Evolutionary conservation across 805 yeast genomes (phyloP).

Genomic region (Maudiozyma saulgeensis): DNA sequence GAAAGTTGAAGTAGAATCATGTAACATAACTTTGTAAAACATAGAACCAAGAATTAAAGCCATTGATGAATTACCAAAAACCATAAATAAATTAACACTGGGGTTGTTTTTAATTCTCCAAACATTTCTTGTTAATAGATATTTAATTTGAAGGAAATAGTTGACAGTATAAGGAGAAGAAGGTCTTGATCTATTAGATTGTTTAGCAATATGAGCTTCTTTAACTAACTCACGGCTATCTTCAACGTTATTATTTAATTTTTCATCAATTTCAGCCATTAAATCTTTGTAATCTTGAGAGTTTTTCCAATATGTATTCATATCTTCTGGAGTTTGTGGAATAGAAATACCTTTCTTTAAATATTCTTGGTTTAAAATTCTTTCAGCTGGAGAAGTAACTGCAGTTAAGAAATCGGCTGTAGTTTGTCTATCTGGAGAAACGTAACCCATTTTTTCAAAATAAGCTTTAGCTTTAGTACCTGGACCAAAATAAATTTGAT

Average conservation of each 20-base stretch:
- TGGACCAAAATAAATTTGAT: slow-evolving; percentile 46
- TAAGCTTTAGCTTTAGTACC: slow-evolving; percentile 38
- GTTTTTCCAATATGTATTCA: slow-evolving; percentile 40
- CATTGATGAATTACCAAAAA: slow-evolving; percentile 39
- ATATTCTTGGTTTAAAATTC: slow-evolving; percentile 34
- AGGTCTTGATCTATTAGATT: slow-evolving; percentile 36
- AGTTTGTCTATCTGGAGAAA: slow-evolving; percentile 48
- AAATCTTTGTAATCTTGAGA: slow-evolving; percentile 36
- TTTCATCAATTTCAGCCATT: slow-evolving; percentile 36
- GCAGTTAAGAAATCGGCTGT: slow-evolving; percentile 53
- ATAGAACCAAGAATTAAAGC: slow-evolving; percentile 41
- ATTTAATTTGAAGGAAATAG: slow-evolving; percentile 40
- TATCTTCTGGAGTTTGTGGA: slow-evolving; percentile 45
- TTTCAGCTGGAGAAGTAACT: slow-evolving; percentile 44
- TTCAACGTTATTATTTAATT: slow-evolving; percentile 4
- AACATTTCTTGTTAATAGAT: slow-evolving; percentile 35
- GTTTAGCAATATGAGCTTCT: slow-evolving; percentile 38
- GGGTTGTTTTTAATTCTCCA: slow-evolving; percentile 40
- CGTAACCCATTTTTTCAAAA: slow-evolving; percentile 46
- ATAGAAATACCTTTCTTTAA: slow-evolving; percentile 38
- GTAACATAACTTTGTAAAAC: slow-evolving; percentile 9
- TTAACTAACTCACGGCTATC: slow-evolving; percentile 10
- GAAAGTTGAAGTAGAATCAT: slow-evolving; percentile 34
- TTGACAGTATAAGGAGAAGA: slow-evolving; percentile 42
- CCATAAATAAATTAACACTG: slow-evolving; percentile 33